phyloP scores from a whole-genome alignment of 1,284 basidiomycete genomes.

The Somion occarium region DNA sequence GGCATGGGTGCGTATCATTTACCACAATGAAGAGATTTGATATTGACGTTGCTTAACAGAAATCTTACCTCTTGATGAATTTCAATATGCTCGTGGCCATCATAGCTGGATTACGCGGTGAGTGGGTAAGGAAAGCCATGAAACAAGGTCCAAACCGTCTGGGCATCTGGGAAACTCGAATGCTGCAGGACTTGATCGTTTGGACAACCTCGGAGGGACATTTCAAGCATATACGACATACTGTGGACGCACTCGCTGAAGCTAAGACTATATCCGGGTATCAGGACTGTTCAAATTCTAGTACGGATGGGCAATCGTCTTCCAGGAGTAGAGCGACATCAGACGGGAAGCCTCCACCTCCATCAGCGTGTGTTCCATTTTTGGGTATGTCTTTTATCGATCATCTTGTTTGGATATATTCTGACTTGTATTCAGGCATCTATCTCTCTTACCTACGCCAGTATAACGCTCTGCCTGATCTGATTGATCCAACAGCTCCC shows the following conservation, averaged over 20 bases:
- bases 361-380: slow-evolving; percentile 69
- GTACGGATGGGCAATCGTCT: slow-evolving; percentile 35
- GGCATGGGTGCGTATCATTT: slow-evolving; percentile 66
- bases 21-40: slow-evolving; percentile 4
- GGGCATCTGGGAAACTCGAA: slow-evolving; percentile 69
- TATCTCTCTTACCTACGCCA: slow-evolving; percentile 73
- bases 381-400: slow-evolving; percentile 48
- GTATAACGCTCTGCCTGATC: slow-evolving; percentile 66
- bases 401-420: slow-evolving; percentile 2
- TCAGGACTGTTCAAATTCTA: slow-evolving; percentile 45
- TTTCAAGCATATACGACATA: slow-evolving; percentile 71
- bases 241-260: slow-evolving; percentile 61
- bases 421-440: slow-evolving; percentile 43
- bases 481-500: slow-evolving; percentile 80
- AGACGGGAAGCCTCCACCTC: slow-evolving; percentile 37
- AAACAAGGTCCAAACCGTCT: slow-evolving; percentile 51
- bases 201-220: slow-evolving; percentile 68
- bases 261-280: slow-evolving; percentile 52
- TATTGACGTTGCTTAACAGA: slow-evolving; percentile 41
- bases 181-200: slow-evolving; percentile 70
- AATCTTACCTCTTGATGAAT: slow-evolving; percentile 79
- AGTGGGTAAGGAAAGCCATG: slow-evolving; percentile 70
- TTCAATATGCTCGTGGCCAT: slow-evolving; percentile 82
- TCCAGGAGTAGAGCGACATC: slow-evolving; percentile 37
- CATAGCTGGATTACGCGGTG: slow-evolving; percentile 72